Percentiles rank a stretch among this genome's conserved stretches.
These are phyloP conservation scores for Rhazya stricta DNA, from an alignment of 257 asterid species.

Conservation along the genomic window DNA sequence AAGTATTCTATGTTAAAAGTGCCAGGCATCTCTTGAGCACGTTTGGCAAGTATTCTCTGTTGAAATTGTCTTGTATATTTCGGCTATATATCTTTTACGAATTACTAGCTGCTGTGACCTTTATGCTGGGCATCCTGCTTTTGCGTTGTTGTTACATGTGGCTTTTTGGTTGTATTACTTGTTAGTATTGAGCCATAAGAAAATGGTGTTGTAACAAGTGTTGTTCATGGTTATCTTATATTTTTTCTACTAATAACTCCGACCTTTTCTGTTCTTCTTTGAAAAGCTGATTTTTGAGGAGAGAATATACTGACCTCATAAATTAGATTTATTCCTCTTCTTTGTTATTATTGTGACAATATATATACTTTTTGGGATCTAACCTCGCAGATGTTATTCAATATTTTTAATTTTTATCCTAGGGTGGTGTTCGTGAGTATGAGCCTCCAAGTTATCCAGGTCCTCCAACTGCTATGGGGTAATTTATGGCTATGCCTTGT, in stretches of 20 bases:
- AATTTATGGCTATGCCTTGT: constrained; percentile 19
- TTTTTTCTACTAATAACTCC: not conserved
- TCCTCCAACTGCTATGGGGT: constrained; percentile 54
- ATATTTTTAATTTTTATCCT: constrained; percentile 13
- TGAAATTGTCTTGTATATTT: not conserved
- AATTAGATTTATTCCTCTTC: not conserved
- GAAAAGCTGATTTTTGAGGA: not conserved
- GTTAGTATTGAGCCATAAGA: not conserved
- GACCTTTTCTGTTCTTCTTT: not conserved
- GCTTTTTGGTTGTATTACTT: not conserved
- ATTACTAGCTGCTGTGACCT: not conserved
- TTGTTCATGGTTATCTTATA: not conserved
- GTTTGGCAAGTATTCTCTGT: not conserved
- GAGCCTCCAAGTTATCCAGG: constrained; percentile 47
- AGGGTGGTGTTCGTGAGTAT: constrained; percentile 56
- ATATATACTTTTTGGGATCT: not conserved
- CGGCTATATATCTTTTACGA: not conserved
- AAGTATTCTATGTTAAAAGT: not conserved
- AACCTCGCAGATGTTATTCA: constrained; percentile 11
- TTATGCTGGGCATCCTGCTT: constrained; percentile 6
- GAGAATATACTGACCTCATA: not conserved
- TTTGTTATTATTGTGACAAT: constrained; percentile 5
- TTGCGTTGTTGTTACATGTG: not conserved
- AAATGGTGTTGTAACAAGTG: not conserved
- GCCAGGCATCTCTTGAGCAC: not conserved